Percentiles rank a stretch among this genome's conserved stretches.
These are phyloP conservation scores for Linderina pennispora DNA, from an alignment of 192 early-diverging fungal species.

Conservation along the genomic window DNA sequence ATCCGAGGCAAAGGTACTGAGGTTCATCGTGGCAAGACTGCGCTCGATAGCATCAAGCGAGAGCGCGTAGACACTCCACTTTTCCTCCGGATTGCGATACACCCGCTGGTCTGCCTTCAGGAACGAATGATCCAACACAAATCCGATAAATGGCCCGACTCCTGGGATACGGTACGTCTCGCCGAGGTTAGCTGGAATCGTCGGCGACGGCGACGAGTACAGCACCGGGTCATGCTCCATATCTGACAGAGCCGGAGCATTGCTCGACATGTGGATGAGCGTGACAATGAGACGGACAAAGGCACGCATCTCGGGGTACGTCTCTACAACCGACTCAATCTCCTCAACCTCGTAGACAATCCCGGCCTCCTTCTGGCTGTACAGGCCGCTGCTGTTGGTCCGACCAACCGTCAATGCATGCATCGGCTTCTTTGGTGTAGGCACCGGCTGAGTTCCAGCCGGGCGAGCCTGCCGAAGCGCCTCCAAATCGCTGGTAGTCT, in stretches of 20 bases:
- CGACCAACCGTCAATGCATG: slow-evolving; percentile 18
- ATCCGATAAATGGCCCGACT: slow-evolving; percentile 69
- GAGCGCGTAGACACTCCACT: slow-evolving; percentile 62
- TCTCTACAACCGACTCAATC: slow-evolving; percentile 66
- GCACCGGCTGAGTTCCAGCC: slow-evolving; percentile 7
- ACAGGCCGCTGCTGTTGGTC: slow-evolving; percentile 11
- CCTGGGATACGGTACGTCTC: slow-evolving; percentile 63
- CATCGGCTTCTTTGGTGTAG: slow-evolving; percentile 12
- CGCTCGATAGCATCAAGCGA: slow-evolving; percentile 71
- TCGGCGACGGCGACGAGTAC: slow-evolving; percentile 28
- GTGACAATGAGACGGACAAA: slow-evolving; percentile 68
- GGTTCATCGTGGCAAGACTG: slow-evolving; percentile 70
- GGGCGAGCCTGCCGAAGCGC: slow-evolving; percentile 14
- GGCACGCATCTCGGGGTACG: slow-evolving; percentile 82
- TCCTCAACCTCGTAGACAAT: slow-evolving; percentile 78
- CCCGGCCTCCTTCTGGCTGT: slow-evolving; percentile 41
- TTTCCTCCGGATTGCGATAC: slow-evolving; percentile 62
- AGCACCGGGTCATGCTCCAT: slow-evolving; percentile 32
- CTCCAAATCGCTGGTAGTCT: slow-evolving; percentile 30
- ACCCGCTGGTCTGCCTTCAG: slow-evolving; percentile 63
- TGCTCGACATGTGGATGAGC: slow-evolving; percentile 58
- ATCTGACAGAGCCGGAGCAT: slow-evolving; percentile 24
- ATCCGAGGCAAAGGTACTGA: slow-evolving; percentile 42
- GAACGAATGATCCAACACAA: slow-evolving; percentile 82
- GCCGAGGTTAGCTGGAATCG: slow-evolving; percentile 63